Percentiles rank a stretch among this genome's conserved stretches.
Conservation (phyloP, 352 stramenopile species). For the Phytophthora chlamydospora region DNA sequence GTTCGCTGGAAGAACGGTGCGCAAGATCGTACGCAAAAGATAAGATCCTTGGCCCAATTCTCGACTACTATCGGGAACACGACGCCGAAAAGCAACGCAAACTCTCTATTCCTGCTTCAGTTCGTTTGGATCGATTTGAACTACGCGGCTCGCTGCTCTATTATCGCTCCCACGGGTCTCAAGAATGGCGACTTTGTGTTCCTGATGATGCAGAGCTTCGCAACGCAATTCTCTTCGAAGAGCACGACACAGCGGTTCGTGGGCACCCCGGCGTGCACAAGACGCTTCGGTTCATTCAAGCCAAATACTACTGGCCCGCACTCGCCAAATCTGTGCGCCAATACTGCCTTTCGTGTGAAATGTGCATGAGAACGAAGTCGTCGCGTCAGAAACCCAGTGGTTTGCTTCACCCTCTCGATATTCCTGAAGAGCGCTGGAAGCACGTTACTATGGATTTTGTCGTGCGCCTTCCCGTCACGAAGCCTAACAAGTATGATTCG, state of each 20-base stretch:
- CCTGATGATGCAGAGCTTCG: neutral
- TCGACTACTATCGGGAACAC: neutral
- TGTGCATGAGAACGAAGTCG: slow-evolving; percentile 11
- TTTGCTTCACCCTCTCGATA: neutral
- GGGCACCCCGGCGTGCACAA: slow-evolving; percentile 1
- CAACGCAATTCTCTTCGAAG: slow-evolving; percentile 4
- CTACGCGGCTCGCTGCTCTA: neutral
- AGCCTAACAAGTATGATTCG: neutral
- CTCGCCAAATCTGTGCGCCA: neutral
- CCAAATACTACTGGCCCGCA: slow-evolving; percentile 6
- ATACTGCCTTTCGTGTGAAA: slow-evolving; percentile 10
- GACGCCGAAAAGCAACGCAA: no score
- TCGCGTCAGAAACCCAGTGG: neutral
- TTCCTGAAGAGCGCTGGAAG: neutral
- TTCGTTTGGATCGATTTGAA: slow-evolving; percentile 1
- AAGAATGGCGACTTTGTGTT: neutral
- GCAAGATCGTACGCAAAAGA: neutral
- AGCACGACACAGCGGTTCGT: slow-evolving; percentile 1
- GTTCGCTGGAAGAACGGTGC: neutral
- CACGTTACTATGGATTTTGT: slow-evolving; percentile 20
- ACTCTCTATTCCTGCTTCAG: neutral
- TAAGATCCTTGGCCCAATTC: neutral
- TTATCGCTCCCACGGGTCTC: neutral
- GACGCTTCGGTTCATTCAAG: slow-evolving; percentile 1
- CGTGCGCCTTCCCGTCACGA: neutral